Evolutionary conservation across 495 filamentous ascomycete genomes (phyloP), one percentile per base, ranked within the genome.

Genomic region (Penicillium herquei): DNA sequence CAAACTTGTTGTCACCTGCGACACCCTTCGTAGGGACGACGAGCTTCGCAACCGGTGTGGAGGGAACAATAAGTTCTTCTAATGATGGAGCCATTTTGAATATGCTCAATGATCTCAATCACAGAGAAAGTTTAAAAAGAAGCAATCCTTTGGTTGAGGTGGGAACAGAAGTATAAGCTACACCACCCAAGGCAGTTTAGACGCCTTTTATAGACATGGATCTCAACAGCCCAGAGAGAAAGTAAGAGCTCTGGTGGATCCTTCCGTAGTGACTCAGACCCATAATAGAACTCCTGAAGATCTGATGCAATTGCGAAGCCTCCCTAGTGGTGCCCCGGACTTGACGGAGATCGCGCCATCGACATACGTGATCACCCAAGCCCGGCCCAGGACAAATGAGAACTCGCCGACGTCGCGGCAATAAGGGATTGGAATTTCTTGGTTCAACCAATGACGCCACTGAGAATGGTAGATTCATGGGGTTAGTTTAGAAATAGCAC

Each of bases 1-100:
- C 55, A 18, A 72, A 71, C 44, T 72, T 75, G 58, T 72, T 75
- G 42, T 64, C 55, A 2, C 43, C 49, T 3, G 57, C 30, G 14
- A 51, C 21, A 13, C 39, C 52, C 44, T 71, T 71, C 49, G 54
- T 65, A 9, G 55, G 52, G 13, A 68, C 33, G 31, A 57, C 39
- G 14, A 69, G 39, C 34, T 37, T 9, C 39, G 58, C 26, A 26
- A 41, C 59, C 18, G 54, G 13, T 8, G 55, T 26, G 35, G 58
- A 55, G 42, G 59, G 12, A 0, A 57, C 39, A 18, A 67, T 43
- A 14, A 63, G 64, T 31, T 65, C 69, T 60, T 66, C 65, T 33
- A 75, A 43, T 16, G 69, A 75, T 16, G 72, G 70, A 6, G 72
- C 70, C 72, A 75, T 74, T 5, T 41, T 39, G 40, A 34, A 32